Conservation (phyloP, 202 grass and related monocot genomes). For the Schoenoplectus tabernaemontani region DNA sequence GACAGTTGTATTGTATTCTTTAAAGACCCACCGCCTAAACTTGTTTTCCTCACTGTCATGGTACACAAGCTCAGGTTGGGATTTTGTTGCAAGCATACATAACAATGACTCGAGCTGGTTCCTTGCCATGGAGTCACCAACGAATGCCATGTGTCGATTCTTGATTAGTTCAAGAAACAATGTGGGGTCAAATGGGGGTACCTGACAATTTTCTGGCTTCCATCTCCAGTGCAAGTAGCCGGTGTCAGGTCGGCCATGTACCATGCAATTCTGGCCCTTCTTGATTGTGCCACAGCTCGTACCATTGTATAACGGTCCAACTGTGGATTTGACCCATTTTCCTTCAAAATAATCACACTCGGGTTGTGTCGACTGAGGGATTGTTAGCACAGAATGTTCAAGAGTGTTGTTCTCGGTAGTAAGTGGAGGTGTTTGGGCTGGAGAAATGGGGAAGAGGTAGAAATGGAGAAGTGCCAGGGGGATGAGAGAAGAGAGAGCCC, state of each 20-base stretch:
- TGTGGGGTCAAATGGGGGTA: slow-evolving; percentile 39
- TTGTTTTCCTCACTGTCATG: slow-evolving; percentile 56
- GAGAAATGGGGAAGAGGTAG: slow-evolving; percentile 31
- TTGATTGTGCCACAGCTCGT: slow-evolving; percentile 65
- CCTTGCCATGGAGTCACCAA: slow-evolving; percentile 72
- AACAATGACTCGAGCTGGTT: slow-evolving; percentile 89
- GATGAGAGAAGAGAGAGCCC: slow-evolving; percentile 36
- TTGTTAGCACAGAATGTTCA: background rate
- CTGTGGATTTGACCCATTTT: slow-evolving; percentile 46
- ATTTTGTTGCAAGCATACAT: slow-evolving; percentile 46
- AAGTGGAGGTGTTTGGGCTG: background rate
- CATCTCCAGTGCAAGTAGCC: slow-evolving; percentile 67
- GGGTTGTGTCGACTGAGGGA: background rate
- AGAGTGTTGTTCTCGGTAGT: background rate
- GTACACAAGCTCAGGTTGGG: slow-evolving; percentile 36
- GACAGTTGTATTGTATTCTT: slow-evolving; percentile 44
- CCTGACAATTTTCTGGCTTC: slow-evolving; percentile 47
- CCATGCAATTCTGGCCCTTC: slow-evolving; percentile 62
- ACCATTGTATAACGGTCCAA: slow-evolving; percentile 48
- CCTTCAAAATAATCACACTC: slow-evolving; percentile 62
- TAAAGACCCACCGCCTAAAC: slow-evolving; percentile 81
- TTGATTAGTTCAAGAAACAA: slow-evolving; percentile 45
- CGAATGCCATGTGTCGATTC: slow-evolving; percentile 58
- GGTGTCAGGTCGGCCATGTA: slow-evolving; percentile 52
- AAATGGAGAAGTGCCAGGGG: slow-evolving; percentile 52